Evolutionary conservation across 805 yeast species (phyloP), one percentile per base, ranked within the genome.

Genomic region (Kregervanrija fluxuum): DNA sequence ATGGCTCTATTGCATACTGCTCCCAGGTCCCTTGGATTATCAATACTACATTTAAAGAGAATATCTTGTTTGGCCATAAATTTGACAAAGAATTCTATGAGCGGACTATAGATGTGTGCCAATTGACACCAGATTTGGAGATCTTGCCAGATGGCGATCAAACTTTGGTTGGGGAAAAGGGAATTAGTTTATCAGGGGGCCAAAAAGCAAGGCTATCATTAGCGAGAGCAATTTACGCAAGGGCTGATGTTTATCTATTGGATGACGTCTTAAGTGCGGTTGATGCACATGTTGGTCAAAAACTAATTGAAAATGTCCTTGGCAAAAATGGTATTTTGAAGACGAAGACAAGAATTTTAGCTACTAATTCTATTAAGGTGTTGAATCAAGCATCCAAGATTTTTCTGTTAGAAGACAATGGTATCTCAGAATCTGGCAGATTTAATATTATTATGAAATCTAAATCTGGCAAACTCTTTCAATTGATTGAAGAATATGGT

Each of bases 191-290:
- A 40, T 85, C 95, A 35, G 99, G 99, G 41, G 99, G 99, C 39
- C 98, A 93, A 65, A 93, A 93, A 71, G 98, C 99, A 0, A 80
- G 99, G 61, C 73, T 93, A 32, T 81, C 95, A 2, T 74, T 91
- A 43, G 99, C 99, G 0, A 77, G 99, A 60, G 97, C 99, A 10
- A 95, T 93, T 9, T 91, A 93, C 59, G 77, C 96, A 11, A 75
- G 98, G 50, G 95, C 97, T 3, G 98, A 93, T 57, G 79, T 91
- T 31, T 89, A 87, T 60, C 67, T 91, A 34, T 68, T 91, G 50
- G 99, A 91, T 62, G 99, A 93, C 62, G 85, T 95, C 5, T 74
- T 91, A 48, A 85, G 95, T 62, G 99, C 99, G 17, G 99, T 91
- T 33, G 99, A 91, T 66, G 96, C 90, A 55, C 98, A 91, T 62